Conservation (phyloP, 2,329 filamentous ascomycete species). For the Claviceps sp. region DNA sequence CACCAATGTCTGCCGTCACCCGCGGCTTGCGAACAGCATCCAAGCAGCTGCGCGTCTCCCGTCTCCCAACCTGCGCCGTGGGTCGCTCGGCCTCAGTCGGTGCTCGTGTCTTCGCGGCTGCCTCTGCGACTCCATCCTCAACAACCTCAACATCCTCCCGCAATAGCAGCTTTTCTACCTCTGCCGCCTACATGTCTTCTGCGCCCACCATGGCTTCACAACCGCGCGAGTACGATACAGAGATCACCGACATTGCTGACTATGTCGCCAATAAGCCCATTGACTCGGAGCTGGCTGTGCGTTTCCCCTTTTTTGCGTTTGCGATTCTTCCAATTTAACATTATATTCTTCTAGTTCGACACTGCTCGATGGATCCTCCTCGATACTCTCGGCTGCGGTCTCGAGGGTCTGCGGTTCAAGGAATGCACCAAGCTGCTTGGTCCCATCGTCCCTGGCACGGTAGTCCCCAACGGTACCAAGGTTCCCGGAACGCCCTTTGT, state of each 20-base stretch:
- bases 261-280: constrained; percentile 91
- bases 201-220: constrained; percentile 37
- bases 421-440: constrained; percentile 93
- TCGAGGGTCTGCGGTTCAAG: constrained; percentile 89
- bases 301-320: constrained; percentile 20
- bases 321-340: neutral
- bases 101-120: constrained; percentile 17
- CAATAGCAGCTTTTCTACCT: constrained; percentile 34
- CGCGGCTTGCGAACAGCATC: constrained; percentile 41
- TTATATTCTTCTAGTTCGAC: constrained; percentile 51
- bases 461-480: constrained; percentile 81
- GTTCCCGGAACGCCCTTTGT: constrained; percentile 88
- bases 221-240: constrained; percentile 63
- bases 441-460: constrained; percentile 77
- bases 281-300: constrained; percentile 81
- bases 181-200: constrained; percentile 31
- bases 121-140: constrained; percentile 11
- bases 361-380: constrained; percentile 94
- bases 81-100: constrained; percentile 13
- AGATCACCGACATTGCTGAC: constrained; percentile 88
- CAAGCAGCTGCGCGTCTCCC: constrained; percentile 36
- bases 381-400: constrained; percentile 90
- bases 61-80: constrained; percentile 10
- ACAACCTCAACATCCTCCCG: constrained; percentile 9
- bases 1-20: constrained; percentile 36